Evolutionary conservation across 2,329 filamentous ascomycete genomes (phyloP).

Genomic region (Pseudogymnoascus sp.): DNA sequence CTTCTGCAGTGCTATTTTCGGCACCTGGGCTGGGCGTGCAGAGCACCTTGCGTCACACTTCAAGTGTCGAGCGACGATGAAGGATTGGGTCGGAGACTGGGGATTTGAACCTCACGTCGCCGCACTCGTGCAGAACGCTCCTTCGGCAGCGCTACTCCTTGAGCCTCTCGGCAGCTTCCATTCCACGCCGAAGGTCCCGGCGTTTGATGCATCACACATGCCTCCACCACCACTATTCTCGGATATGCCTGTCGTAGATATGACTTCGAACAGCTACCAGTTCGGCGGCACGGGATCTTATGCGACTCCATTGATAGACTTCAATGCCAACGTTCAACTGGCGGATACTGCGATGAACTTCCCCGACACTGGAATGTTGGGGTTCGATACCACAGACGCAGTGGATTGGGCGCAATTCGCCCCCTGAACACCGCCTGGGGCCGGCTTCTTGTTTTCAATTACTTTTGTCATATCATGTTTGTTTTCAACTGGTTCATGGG

Average conservation of each 20-base stretch:
- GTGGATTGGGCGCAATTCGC: slow-evolving; percentile 4
- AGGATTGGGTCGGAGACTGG: slow-evolving; percentile 34
- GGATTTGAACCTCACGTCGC: slow-evolving; percentile 30
- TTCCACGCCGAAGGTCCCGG: not conserved
- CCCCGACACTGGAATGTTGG: not conserved
- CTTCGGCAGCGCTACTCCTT: not conserved
- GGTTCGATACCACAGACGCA: not conserved
- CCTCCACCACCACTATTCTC: not conserved
- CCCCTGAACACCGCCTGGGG: not conserved
- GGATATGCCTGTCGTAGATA: not conserved
- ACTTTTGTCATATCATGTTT: not conserved
- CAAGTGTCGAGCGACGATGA: slow-evolving; percentile 30
- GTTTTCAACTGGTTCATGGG: not conserved
- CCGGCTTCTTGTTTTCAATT: slow-evolving; percentile 2
- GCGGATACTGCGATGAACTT: not conserved
- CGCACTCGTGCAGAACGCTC: slow-evolving; percentile 22
- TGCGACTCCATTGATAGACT: not conserved
- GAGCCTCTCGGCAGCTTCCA: not conserved
- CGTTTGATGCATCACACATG: not conserved
- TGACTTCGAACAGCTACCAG: not conserved
- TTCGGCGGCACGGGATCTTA: not conserved
- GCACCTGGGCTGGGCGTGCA: slow-evolving; percentile 36
- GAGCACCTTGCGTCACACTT: slow-evolving; percentile 34
- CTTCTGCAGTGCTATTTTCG: slow-evolving; percentile 33
- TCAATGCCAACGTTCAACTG: not conserved